phyloP scores from a whole-genome alignment of 257 asterid genomes.

The Solanum virginianum region DNA sequence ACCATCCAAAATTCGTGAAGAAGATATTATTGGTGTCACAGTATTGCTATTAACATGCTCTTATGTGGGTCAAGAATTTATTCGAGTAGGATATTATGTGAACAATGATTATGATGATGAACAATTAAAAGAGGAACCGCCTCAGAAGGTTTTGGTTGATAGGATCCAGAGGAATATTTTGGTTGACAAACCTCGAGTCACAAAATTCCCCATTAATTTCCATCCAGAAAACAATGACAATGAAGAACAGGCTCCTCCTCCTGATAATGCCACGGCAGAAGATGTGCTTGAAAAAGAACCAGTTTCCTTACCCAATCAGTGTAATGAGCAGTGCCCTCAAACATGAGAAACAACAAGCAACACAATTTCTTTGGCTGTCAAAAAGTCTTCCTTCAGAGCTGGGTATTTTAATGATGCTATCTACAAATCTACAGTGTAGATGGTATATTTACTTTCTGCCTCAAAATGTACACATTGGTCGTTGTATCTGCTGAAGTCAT shows the following conservation, averaged over 20 bases:
- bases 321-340: slow-evolving; percentile 17
- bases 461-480: not conserved
- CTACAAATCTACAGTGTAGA: not conserved
- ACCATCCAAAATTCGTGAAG: slow-evolving; percentile 48
- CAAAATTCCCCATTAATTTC: slow-evolving; percentile 59
- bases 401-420: not conserved
- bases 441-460: not conserved
- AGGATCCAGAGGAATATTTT: slow-evolving; percentile 43
- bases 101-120: slow-evolving; percentile 36
- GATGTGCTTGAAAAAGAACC: slow-evolving; percentile 1
- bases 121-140: slow-evolving; percentile 52
- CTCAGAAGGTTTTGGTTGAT: slow-evolving; percentile 49
- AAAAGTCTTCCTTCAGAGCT: not conserved
- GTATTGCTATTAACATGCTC: slow-evolving; percentile 61
- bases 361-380: not conserved
- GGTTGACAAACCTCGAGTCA: slow-evolving; percentile 54
- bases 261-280: slow-evolving; percentile 10
- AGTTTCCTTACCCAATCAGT: slow-evolving; percentile 7
- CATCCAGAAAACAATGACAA: slow-evolving; percentile 35
- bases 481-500: not conserved
- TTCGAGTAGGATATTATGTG: slow-evolving; percentile 24
- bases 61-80: slow-evolving; percentile 47
- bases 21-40: slow-evolving; percentile 68
- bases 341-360: not conserved
- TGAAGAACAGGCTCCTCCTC: slow-evolving; percentile 24